Base-by-base conservation (phyloP, 1,139 yeast genomes). In the Casaregolazyma suthepensis region DNA sequence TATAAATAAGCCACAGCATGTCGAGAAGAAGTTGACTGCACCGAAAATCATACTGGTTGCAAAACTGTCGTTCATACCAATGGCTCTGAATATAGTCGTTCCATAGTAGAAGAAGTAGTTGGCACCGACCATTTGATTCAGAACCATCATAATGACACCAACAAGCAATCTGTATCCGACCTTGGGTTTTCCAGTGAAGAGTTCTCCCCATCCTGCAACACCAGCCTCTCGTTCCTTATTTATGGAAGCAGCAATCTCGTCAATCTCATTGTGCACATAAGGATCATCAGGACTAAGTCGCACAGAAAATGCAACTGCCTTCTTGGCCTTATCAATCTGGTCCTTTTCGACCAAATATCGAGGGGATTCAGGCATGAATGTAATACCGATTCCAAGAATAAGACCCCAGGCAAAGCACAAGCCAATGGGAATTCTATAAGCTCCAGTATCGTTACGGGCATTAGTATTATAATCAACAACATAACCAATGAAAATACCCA, bases 51-150 rank as follows among this genome's bases (percentile, higher is more conserved):
- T 85, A 29, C 93, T 78, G 15, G 94, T 85, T 69, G 84, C 78
- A 72, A 83, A 87, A 43, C 95, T 80, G 69, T 53, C 71, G 61
- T 50, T 56, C 68, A 86, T 71, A 63, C 94, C 94, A 61, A 86
- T 87, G 61, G 93, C 84, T 64, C 80, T 71, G 80, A 86, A 86
- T 66, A 85, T 78, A 53, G 86, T 80, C 57, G 91, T 85, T 70
- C 90, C 89, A 62, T 85, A 86, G 75, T 85, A 85, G 78, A 86
- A 85, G 75, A 86, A 85, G 71, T 85, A 86, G 75, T 85, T 85
- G 68, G 82, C 79, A 77, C 93, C 94, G 57, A 89, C 82, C 62
- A 86, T 77, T 72, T 86, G 94, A 73, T 86, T 93, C 63, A 85
- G 71, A 23, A 84, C 76, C 75, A 83, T 86, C 60, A 85, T 70